A percentile compares a stretch with the other conserved stretches of the same genome.
These are phyloP conservation scores for Ophiostoma populinum DNA, from an alignment of 2,329 filamentous ascomycete genomes.

Conservation along the genomic window DNA sequence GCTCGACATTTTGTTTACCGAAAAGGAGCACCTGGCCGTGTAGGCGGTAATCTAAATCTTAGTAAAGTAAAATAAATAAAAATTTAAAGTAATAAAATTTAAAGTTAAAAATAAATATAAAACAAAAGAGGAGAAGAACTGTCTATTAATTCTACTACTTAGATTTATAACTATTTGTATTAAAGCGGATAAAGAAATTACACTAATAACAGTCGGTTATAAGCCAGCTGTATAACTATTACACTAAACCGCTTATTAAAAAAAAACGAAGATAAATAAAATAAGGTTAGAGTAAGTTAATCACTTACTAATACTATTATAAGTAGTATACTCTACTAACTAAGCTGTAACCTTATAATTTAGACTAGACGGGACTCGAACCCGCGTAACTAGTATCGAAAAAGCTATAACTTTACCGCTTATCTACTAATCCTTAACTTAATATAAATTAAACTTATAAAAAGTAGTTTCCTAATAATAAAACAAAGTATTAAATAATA, in stretches of 20 bases:
- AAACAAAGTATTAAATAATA: constrained; percentile 2
- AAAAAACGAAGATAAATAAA: constrained; percentile 2
- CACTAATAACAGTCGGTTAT: constrained; percentile 3
- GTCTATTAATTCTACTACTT: constrained; percentile 3
- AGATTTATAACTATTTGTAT: not conserved
- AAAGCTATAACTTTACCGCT: not conserved
- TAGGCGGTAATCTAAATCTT: too few species aligned
- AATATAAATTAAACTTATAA: constrained; percentile 9
- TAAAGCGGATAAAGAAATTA: constrained; percentile 5
- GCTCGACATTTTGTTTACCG: constrained; percentile 69
- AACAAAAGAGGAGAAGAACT: too few species aligned
- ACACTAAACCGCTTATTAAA: constrained; percentile 8
- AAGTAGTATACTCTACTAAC: constrained; percentile 1
- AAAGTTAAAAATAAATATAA: too few species aligned
- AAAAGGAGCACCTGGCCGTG: constrained; percentile 62
- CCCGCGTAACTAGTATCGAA: not conserved
- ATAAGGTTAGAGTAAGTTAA: constrained; percentile 2
- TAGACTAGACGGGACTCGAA: not conserved
- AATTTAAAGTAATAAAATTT: not conserved
- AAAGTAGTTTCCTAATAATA: constrained; percentile 4
- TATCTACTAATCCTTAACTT: constrained; percentile 8
- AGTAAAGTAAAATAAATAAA: too few species aligned
- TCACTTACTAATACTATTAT: not conserved
- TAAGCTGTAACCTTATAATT: constrained; percentile 1
- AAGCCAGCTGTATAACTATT: constrained; percentile 5